phyloP scores from a whole-genome alignment of 2,329 filamentous ascomycete genomes.

The Albifimbria verrucaria region DNA sequence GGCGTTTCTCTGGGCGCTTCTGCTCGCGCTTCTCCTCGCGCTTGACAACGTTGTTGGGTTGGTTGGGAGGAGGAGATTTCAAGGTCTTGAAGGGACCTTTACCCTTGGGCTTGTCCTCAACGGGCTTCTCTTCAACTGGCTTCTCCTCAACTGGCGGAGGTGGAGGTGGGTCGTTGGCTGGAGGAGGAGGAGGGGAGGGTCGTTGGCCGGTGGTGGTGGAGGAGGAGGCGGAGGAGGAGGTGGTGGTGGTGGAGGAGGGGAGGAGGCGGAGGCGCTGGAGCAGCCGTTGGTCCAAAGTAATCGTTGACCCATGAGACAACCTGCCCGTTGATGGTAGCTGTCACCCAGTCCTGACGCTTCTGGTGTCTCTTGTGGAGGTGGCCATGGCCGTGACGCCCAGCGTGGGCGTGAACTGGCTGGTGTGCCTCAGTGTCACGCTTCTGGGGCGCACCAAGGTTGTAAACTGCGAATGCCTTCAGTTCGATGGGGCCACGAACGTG shows the following conservation, averaged over 20 bases:
- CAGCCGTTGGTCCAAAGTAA: slow-evolving; percentile 38
- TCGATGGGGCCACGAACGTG: slow-evolving; percentile 69
- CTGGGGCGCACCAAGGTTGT: slow-evolving; percentile 45
- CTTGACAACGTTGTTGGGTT: too few species aligned
- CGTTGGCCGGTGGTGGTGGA: slow-evolving; percentile 6
- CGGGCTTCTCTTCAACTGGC: too few species aligned
- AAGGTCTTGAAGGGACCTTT: too few species aligned
- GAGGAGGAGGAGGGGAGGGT: slow-evolving; percentile 10
- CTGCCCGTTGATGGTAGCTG: slow-evolving; percentile 56
- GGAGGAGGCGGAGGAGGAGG: slow-evolving; percentile 12
- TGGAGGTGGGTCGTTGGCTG: slow-evolving; percentile 9
- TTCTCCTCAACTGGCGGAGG: slow-evolving; percentile 2
- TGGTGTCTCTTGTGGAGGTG: slow-evolving; percentile 45
- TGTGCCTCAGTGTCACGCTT: slow-evolving; percentile 21
- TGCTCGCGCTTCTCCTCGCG: slow-evolving; percentile 35
- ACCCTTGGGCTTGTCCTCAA: too few species aligned
- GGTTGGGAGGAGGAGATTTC: too few species aligned
- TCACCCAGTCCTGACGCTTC: slow-evolving; percentile 51
- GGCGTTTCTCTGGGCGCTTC: slow-evolving; percentile 43
- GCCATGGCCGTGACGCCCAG: slow-evolving; percentile 40
- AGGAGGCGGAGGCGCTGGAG: slow-evolving; percentile 12
- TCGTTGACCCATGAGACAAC: slow-evolving; percentile 57
- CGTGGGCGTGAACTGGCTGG: slow-evolving; percentile 24
- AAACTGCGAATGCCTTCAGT: slow-evolving; percentile 67
- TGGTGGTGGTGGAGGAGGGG: slow-evolving; percentile 10